Base-by-base conservation (phyloP, 352 stramenopile species). In the Pseudoperonospora humuli region DNA sequence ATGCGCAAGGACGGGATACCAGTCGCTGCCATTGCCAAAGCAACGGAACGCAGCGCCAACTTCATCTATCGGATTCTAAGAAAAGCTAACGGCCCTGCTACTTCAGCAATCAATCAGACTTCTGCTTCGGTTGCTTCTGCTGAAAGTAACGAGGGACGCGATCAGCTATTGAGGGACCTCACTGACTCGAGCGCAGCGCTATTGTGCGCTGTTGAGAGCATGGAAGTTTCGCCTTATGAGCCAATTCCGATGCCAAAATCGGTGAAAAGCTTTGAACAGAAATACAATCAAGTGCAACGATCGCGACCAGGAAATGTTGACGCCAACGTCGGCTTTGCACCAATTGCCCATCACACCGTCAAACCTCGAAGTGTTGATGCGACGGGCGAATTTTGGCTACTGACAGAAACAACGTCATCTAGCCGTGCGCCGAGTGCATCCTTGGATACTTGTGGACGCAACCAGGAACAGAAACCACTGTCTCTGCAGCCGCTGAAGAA, bases 1-100 rank as follows among this genome's bases (percentile, higher is more conserved):
- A 56, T 83, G 60, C 57, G 66, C 25, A 46, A 45, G 5, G 43
- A 61, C 15, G 69, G 71, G 15, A 47, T 83, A 44, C 28, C 52
- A 0, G 56, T 75, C 11, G 29, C 41, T 9, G 41, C 56, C 15
- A 73, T 86, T 48, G 63, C 75, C 4, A 48, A 42, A 40, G 17
- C 48, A 21, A 53, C 59, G 20, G 39, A 42, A 35, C 54, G 67
- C 47, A 81, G 69, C 50, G 56, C 57, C 26, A 48, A 67, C 20
- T 67, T 50, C 19, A 62, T 81, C 21, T 70, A 60, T 21, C 53
- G 50, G 0, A 40, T 67, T 7, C 32, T 81, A 31, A 61, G 49
- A 26, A 64, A 67, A 20, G 19, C 33, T 6, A 51, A 40, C 11
- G 29, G 29, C n/a, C 5, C 17, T 1, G 45, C 33, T 29, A 10